phyloP scores from a whole-genome alignment of 306 rosid species.

The Fragaria iinumae region DNA sequence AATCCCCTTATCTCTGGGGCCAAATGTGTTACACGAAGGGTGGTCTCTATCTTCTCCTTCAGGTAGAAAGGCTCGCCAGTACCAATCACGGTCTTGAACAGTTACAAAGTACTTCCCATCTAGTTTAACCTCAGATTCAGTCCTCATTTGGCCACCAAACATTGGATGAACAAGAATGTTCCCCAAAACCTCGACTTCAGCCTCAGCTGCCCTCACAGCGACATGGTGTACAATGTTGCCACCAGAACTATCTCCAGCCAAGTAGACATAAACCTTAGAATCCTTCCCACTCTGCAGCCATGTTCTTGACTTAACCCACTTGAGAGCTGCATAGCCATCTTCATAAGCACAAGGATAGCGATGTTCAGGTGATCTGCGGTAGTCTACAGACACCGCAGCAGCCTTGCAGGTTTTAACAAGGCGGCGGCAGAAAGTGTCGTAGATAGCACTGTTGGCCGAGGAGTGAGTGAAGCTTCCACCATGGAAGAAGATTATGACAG shows the following conservation, averaged over 20 bases:
- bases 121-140: constrained; percentile 56
- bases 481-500: constrained; percentile 78
- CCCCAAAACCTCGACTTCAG: constrained; percentile 68
- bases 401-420: constrained; percentile 60
- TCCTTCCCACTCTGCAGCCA: constrained; percentile 89
- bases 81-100: constrained; percentile 88
- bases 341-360: constrained; percentile 81
- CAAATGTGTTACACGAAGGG: constrained; percentile 74
- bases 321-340: constrained; percentile 78
- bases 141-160: constrained; percentile 69
- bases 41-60: constrained; percentile 88
- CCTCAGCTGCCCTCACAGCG: constrained; percentile 61
- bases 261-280: constrained; percentile 63
- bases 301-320: constrained; percentile 71
- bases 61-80: constrained; percentile 88
- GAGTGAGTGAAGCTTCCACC: constrained; percentile 95
- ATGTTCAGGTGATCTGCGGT: constrained; percentile 78
- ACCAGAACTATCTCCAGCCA: constrained; percentile 89
- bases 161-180: constrained; percentile 85
- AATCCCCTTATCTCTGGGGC: constrained; percentile 59
- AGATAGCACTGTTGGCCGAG: constrained; percentile 85
- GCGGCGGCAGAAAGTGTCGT: constrained; percentile 87
- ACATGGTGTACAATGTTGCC: constrained; percentile 88
- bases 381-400: constrained; percentile 78
- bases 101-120: constrained; percentile 85